phyloP scores from a whole-genome alignment of 345 rosid genomes.

The Draba incana region DNA sequence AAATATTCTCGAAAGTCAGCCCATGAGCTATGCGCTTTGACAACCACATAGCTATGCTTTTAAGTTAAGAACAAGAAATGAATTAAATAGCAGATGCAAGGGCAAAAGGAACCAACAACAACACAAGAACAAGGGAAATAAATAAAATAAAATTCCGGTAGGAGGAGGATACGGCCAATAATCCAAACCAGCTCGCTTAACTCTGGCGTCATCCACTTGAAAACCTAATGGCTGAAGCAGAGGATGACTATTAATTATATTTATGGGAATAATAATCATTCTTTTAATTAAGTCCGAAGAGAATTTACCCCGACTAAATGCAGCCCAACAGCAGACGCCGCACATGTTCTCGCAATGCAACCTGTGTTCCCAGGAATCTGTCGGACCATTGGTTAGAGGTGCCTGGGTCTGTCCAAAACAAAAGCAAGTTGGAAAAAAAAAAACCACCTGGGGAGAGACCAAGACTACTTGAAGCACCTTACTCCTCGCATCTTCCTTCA shows the following conservation, averaged over 20 bases:
- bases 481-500: constrained; percentile 44
- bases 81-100: constrained; percentile 2
- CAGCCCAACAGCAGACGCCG: constrained; percentile 82
- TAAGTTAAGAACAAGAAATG: constrained; percentile 32
- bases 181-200: constrained; percentile 96
- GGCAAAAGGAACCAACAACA: not conserved
- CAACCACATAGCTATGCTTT: constrained; percentile 69
- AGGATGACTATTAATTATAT: no score
- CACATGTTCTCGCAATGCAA: constrained; percentile 98
- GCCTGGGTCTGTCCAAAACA: constrained; percentile 5
- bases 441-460: constrained; percentile 85
- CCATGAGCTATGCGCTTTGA: constrained; percentile 83
- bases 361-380: constrained; percentile 98
- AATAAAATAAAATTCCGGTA: no score
- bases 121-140: not conserved
- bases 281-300: no score
- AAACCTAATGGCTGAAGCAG: constrained; percentile 83
- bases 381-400: constrained; percentile 37
- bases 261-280: no score
- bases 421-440: not conserved
- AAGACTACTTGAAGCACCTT: constrained; percentile 85
- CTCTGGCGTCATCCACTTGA: constrained; percentile 75
- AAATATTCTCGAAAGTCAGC: constrained; percentile 74
- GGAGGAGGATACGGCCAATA: constrained; percentile 91
- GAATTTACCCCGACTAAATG: constrained; percentile 76